Evolutionary conservation across 2,329 filamentous ascomycete genomes (phyloP), one percentile per base, ranked within the genome.

Genomic region (Beauveria asiatica): DNA sequence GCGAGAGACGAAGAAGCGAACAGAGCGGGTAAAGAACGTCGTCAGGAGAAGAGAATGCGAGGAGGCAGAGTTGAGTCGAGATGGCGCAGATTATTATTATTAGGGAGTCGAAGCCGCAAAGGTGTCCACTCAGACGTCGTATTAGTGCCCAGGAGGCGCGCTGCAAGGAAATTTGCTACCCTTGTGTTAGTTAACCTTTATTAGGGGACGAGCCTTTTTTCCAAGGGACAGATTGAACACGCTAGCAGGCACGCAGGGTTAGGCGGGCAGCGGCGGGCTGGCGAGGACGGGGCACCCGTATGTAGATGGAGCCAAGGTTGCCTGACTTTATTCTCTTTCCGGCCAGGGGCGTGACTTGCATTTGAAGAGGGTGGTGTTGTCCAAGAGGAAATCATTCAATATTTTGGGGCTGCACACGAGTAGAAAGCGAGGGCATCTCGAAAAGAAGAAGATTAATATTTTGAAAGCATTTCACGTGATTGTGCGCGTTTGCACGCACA

Each of bases 1-100:
- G 61, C 50, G 55, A 59, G 61, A 55, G 56, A 62, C 51, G 56
- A 56, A 62, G 56, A 59, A 54, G 44, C 44, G 49, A 62, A 62
- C 9, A 17, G 37, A 25, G 37, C 21, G 37, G 45, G 21, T 25
- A 56, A 60, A 17, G 52, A 56, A 48, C 53, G 53, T 61, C 52
- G 59, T 56, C 59, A 57, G 53, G 52, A 56, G 52, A 39, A 56
- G 52, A 33, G 39, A 50, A 60, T 60, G 45, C 33, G 58, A 60
- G 33, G 58, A 55, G 41, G 27, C 44, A 41, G 41, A 56, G 41
- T 16, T 21, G 11, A 21, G 33, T 44, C 44, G 25, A 49, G 55
- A 54, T 49, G 53, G 59, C 39, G 56, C 53, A 61, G 51, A 53
- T 57, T 57, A 57, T 55, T 55, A 37, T 37, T 55, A 53, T 54